Conservation (phyloP, 108 stramenopile genomes). For the Mayamaea pseudoterrestris region DNA sequence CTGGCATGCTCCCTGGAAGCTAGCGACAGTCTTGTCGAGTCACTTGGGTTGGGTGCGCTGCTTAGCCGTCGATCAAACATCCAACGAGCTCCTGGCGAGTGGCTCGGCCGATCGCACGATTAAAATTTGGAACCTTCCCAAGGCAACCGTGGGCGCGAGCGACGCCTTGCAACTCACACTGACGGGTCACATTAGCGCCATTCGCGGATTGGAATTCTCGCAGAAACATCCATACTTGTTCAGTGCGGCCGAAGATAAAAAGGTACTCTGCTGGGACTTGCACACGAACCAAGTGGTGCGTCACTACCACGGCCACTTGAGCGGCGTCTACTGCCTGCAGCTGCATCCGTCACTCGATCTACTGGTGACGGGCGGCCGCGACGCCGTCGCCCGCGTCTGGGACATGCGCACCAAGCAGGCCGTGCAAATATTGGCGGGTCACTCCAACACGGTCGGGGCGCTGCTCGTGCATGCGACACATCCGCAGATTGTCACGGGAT, state of each 20-base stretch:
- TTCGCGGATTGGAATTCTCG: constrained; percentile 92
- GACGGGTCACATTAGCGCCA: constrained; percentile 95
- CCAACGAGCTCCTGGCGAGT: constrained; percentile 94
- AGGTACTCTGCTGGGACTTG: constrained; percentile 99
- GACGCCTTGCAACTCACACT: constrained; percentile 93
- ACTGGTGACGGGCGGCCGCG: constrained; percentile 97
- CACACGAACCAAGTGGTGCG: constrained; percentile 98
- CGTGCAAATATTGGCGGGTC: constrained; percentile 88
- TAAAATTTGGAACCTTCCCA: constrained; percentile 96
- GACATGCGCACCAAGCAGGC: constrained; percentile 96
- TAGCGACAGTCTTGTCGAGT: constrained; percentile 83
- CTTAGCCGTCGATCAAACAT: constrained; percentile 87
- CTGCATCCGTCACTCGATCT: constrained; percentile 97
- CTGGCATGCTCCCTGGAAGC: constrained; percentile 99
- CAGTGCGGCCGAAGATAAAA: constrained; percentile 95
- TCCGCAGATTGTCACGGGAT: constrained; percentile 96
- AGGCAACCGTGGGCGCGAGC: constrained; percentile 80
- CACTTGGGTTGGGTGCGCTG: constrained; percentile 98
- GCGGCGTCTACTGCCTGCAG: constrained; percentile 85
- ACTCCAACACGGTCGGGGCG: constrained; percentile 87
- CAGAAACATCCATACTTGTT: constrained; percentile 95
- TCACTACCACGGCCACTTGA: constrained; percentile 98
- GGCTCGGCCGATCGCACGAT: constrained; percentile 96
- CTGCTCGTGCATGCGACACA: constrained; percentile 86
- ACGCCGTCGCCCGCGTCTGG: constrained; percentile 97